Evolutionary conservation across 73 alveolate genomes (phyloP), one percentile per base, ranked within the genome.

Genomic region (Halteria grandinella): DNA sequence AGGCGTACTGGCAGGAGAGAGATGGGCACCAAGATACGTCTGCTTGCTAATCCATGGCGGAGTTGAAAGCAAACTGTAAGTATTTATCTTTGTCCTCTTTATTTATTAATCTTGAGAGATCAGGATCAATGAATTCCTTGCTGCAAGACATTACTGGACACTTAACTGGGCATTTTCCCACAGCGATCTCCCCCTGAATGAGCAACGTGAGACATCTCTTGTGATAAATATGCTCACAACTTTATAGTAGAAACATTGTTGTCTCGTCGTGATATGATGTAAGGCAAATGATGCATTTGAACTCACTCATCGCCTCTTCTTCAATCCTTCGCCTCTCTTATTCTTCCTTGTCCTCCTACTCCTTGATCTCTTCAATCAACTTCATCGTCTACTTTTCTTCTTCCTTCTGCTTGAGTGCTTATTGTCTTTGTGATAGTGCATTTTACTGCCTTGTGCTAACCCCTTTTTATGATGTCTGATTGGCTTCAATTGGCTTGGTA

Each of bases 1-100:
- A 90, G 1, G 71, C 91, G 55, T 73, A 53, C 33, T 71, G 12
- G 57, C 97, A 90, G 59, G 73, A 90, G 24, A 93, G 89, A 29
- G 97, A 87, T 8, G 97, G 97, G 55, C 97, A 90, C 86, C 93
- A 89, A 18, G 91, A 78, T 28, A 62, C 89, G 18, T 60, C 87
- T 40, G 75, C 87, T 37, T 89, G 82, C 8, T 84, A 64, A 45
- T 69, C 91, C 4, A 89, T 76, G 21, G 50, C 48, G n/a, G 59
- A 24, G 23, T 79, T 43, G 6, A 89, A 60, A 0, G 83, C 55
- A 44, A 53, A 80, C 14, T 77, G 55, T 0, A 33, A 34, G 51
- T 34, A 86, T 54, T 86, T 77, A 0, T 78, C 59, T 39, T 20
- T 34, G 15, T 70, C 53, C n/a, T 89, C 89, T 47, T 79, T 32